Evolutionary conservation across 192 early-diverging fungal genomes (phyloP), one percentile per base, ranked within the genome.

Genomic region (Umbelopsis ramanniana): DNA sequence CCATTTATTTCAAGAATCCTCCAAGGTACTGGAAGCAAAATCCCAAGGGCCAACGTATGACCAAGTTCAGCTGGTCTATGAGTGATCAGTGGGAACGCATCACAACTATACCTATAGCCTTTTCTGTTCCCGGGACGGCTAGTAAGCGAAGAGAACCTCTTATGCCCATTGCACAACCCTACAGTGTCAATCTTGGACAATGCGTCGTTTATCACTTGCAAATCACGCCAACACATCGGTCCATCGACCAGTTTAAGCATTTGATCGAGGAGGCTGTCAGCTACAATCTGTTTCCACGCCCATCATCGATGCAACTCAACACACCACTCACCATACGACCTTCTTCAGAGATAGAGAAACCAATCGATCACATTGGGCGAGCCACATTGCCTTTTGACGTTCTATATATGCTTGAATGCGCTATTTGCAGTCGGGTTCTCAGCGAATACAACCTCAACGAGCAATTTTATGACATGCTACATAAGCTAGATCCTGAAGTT

Each of bases 401-500:
- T 0, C 76, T 83, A 0, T 88, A 86, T 45, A 60, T 82, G 67
- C 55, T 86, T 0, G 87, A 88, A 60, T 75, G 79, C 9, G 72
- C 77, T 0, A 66, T 88, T 0, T 75, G 77, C 0, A 55, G 69
- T 48, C 78, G 83, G 15, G 80, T 70, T 6, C 57, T 88, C 17
- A 63, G 79, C 15, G 83, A 81, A 21, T 80, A 78, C 26, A 86
- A 88, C 21, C 43, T 88, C 22, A 74, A 73, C 6, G 60, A 73
- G 0, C 55, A 63, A 2, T 86, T 86, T 26, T 81, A 72, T 21
- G 37, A 72, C 3, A 38, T 77, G 9, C 21, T 87, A 0, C 45
- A 15, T 3, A 9, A 47, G 3, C 17, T 80, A 2, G 73, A 79
- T 46, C 57, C 73, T 0, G 53, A 69, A 1, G 74, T 82, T 19